Evolutionary conservation across 2,329 filamentous ascomycete genomes (phyloP).

Genomic region (Juglanconis sp.): DNA sequence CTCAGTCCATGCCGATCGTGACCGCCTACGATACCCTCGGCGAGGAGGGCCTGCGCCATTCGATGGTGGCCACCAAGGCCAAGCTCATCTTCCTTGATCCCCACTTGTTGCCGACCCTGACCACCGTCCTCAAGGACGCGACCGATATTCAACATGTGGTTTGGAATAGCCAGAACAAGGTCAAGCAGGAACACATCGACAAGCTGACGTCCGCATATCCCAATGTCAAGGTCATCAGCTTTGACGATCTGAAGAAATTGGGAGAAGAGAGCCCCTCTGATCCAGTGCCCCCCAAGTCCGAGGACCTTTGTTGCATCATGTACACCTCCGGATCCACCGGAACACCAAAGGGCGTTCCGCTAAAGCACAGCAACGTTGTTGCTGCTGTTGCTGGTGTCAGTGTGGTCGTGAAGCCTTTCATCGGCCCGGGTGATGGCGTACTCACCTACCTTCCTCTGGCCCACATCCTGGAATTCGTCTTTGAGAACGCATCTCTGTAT

Average conservation of each 20-base stretch:
- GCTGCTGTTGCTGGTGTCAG: slow-evolving; percentile 77
- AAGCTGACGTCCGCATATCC: slow-evolving; percentile 48
- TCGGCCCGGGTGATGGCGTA: slow-evolving; percentile 74
- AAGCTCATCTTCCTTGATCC: slow-evolving; percentile 74
- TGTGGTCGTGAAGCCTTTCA: slow-evolving; percentile 70
- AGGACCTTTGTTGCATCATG: slow-evolving; percentile 74
- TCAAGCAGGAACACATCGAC: slow-evolving; percentile 48
- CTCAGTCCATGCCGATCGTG: slow-evolving; percentile 78
- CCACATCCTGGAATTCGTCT: slow-evolving; percentile 88
- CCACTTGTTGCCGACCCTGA: slow-evolving; percentile 58
- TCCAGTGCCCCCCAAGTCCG: slow-evolving; percentile 63
- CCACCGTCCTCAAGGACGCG: slow-evolving; percentile 51
- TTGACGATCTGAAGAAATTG: slow-evolving; percentile 48
- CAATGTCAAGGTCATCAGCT: slow-evolving; percentile 45
- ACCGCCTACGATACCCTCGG: slow-evolving; percentile 82
- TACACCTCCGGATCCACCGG: slow-evolving; percentile 79
- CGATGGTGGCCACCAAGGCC: slow-evolving; percentile 67
- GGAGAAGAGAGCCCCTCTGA: slow-evolving; percentile 64
- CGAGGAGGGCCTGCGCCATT: slow-evolving; percentile 72
- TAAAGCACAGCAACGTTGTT: slow-evolving; percentile 72
- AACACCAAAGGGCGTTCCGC: slow-evolving; percentile 74
- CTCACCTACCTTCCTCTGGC: slow-evolving; percentile 83
- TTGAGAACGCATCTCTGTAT: slow-evolving; percentile 78
- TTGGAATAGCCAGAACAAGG: slow-evolving; percentile 52
- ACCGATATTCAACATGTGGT: slow-evolving; percentile 49